These are phyloP conservation scores for Plantago elongata DNA, from an alignment of 257 asterid genomes.

Conservation along the genomic window DNA sequence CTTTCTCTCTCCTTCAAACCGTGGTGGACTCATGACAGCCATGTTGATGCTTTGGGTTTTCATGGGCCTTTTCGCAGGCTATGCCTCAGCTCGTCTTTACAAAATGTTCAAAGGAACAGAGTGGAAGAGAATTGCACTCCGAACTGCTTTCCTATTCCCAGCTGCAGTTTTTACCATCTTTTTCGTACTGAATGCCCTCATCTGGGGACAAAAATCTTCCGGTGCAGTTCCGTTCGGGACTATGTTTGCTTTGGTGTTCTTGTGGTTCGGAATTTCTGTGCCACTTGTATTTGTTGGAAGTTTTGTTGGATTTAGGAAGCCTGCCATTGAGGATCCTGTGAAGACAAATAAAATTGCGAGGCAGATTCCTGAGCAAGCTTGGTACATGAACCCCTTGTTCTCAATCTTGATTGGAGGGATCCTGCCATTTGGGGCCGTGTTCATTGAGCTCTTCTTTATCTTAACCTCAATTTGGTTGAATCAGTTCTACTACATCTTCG, in stretches of 20 bases:
- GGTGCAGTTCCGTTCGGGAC: conserved; percentile 82
- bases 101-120: conserved; percentile 75
- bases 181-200: conserved; percentile 63
- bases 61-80: conserved; percentile 75
- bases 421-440: conserved; percentile 74
- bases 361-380: conserved; percentile 73
- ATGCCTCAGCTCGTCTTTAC: conserved; percentile 56
- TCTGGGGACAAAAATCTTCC: conserved; percentile 79
- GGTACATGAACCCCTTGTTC: conserved; percentile 67
- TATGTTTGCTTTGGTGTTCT: conserved; percentile 62
- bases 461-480: conserved; percentile 82
- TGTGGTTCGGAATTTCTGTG: conserved; percentile 80
- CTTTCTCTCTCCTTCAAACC: conserved; percentile 71
- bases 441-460: conserved; percentile 75
- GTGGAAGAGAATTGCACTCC: conserved; percentile 63
- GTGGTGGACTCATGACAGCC: conserved; percentile 86
- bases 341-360: conserved; percentile 68
- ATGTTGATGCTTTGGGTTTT: conserved; percentile 74
- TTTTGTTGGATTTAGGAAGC: conserved; percentile 55
- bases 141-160: conserved; percentile 61
- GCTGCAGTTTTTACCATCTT: conserved; percentile 49
- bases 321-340: conserved; percentile 63
- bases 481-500: conserved; percentile 85
- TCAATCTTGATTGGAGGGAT: conserved; percentile 65
- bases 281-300: conserved; percentile 75